Evolutionary conservation across 331 rosid species (phyloP), one percentile per base, ranked within the genome.

Genomic region (Stylosanthes scabra): DNA sequence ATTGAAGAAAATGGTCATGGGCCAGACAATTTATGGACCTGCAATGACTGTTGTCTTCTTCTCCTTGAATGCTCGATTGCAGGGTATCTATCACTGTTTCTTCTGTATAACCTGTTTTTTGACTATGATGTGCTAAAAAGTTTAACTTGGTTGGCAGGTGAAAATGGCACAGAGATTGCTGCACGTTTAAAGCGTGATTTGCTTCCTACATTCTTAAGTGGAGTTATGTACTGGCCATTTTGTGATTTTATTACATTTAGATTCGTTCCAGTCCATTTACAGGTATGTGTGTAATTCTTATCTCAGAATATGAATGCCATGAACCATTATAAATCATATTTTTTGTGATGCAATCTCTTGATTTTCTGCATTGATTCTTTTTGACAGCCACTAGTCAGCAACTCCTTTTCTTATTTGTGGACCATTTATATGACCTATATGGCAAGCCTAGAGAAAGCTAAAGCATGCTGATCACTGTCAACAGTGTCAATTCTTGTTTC

Each of bases 381-480:
- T 76, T 82, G 49, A 74, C 97, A 94, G 99, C 88, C 99, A 44
- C 46, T 94, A 44, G 95, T 91, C 67, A 91, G 93, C 97, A 94
- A 94, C 80, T 92, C 96, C 12, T 94, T 94, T 73, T 81, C 99
- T 6, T 94, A 89, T 80, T 70, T 89, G 83, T 94, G 99, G 99
- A 94, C 97, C 34, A 78, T 94, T 64, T 94, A 94, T 61, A 83
- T 94, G 72, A 94, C 99, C 16, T 94, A 94, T 81, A 94, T 88
- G 97, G 97, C 97, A 54, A 78, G 91, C 89, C 83, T 76, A 37
- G 89, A 88, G 79, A 91, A 88, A 88, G 92, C 91, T 27, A 71
- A 52, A 8, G 40, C 61, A 14, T 78, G 68, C 81, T 80, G 85
- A 86, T 79, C 63, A 57, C 61, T 14, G 44, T 63, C 12, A 13